A percentile compares a stretch with the other conserved stretches of the same genome.
phyloP scores from a whole-genome alignment of 1,284 basidiomycete species.

The Pseudozyma sp. region DNA sequence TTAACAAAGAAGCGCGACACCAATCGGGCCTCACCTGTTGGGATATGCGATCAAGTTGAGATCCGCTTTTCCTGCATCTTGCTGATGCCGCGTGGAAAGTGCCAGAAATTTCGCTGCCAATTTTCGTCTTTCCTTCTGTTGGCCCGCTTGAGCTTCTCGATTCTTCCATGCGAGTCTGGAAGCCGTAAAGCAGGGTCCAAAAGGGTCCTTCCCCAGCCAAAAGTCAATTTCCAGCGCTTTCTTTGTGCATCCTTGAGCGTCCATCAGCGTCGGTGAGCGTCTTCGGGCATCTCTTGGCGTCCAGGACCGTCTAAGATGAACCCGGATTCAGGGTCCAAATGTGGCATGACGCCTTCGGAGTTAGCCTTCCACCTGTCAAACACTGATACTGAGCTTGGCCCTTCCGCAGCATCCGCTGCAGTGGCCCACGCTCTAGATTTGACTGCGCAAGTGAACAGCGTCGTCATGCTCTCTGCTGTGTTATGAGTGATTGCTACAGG shows the following conservation, averaged over 20 bases:
- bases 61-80: background rate
- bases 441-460: conserved; percentile 8
- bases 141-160: conserved; percentile 10
- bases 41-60: background rate
- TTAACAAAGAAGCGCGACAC: background rate
- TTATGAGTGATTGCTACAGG: conserved; percentile 7
- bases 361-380: conserved; percentile 29
- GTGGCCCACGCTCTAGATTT: background rate
- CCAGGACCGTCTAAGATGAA: conserved; percentile 2
- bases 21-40: background rate
- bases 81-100: conserved; percentile 14
- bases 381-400: conserved; percentile 2
- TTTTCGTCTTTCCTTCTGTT: background rate
- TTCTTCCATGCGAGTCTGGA: conserved; percentile 16
- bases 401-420: background rate
- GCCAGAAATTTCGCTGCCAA: conserved; percentile 20
- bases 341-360: conserved; percentile 27
- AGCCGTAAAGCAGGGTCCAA: background rate
- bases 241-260: conserved; percentile 22
- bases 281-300: conserved; percentile 9
- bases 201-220: conserved; percentile 14
- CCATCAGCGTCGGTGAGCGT: conserved; percentile 19
- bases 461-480: conserved; percentile 10
- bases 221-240: conserved; percentile 21
- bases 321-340: conserved; percentile 36